phyloP scores from a whole-genome alignment of 148 eudicot genomes.

The Polygonum aviculare region DNA sequence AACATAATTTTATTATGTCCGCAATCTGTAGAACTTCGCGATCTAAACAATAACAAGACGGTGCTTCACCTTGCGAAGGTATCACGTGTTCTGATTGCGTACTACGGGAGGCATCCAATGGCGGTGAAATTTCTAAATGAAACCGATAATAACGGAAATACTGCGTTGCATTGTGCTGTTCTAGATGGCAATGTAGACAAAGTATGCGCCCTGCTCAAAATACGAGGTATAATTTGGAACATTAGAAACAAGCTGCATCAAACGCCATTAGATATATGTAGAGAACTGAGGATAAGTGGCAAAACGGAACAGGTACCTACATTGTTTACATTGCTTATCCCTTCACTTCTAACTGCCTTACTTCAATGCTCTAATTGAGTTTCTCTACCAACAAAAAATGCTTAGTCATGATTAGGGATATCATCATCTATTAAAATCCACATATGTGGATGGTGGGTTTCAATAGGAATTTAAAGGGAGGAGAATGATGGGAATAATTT shows the following conservation, averaged over 20 bases:
- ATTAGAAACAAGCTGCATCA: not conserved
- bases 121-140: not conserved
- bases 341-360: no score
- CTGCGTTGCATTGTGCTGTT: not conserved
- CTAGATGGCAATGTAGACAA: not conserved
- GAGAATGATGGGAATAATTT: no score
- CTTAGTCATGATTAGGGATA: no score
- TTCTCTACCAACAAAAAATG: no score
- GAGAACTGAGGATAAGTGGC: rapidly evolving
- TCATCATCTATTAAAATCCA: no score
- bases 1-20: not conserved
- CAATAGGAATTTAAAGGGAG: no score
- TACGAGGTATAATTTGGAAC: not conserved
- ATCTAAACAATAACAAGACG: not conserved
- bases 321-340: no score
- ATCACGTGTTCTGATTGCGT: rapidly evolving
- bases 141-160: not conserved
- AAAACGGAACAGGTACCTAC: not conserved
- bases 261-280: not conserved
- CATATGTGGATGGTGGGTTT: no score
- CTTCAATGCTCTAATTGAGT: no score
- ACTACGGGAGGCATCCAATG: not conserved
- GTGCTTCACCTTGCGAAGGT: not conserved
- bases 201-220: not conserved
- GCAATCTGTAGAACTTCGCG: not conserved